Base-by-base conservation (phyloP, 2,329 filamentous ascomycete genomes). In the Apiospora hydei region DNA sequence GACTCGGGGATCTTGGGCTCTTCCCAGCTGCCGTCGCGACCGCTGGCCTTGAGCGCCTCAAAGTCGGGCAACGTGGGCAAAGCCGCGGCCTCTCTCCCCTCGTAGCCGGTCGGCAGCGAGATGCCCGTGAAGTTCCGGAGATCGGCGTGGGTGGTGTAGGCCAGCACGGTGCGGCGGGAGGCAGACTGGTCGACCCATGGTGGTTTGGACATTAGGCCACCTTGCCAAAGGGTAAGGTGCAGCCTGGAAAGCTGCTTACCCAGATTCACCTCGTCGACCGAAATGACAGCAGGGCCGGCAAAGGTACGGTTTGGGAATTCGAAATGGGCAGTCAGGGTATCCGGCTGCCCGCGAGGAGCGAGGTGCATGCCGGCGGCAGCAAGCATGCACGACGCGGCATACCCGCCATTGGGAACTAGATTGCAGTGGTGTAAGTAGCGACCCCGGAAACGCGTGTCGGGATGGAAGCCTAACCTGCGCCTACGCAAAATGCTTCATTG, bases 331-430 rank as follows among this genome's bases (percentile, higher is more conserved):
- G 75, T 73, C 1, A 76, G 66, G 0, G 70, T 69, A 38, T 76
- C 72, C 18, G 71, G 70, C 38, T 74, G 74, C 10, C 61, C 68
- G 30, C 75, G 73, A 1, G 73, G 67, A 53, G 71, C 69, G 34
- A 80, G 74, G 53, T 78, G 73, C 26, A 30, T 67, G 11, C 72
- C 73, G 6, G 72, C 72, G 3, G 75, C 75, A 10, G 73, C 73
- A 30, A 80, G 71, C 71, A 80, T 71, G 71, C 77, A 76, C 14
- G 77, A 73, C 0, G 67, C 74, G 0, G 72, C 70, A 53, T 79
- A 80, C 10, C 78, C 78, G 18, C 78, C 78, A 66, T 80, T 77
- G 4, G 76, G 76, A 64, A 80, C 78, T 80, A 64, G 26, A 64
- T 34, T 2, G 69, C 41, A 18, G 13, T 46, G 14, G 18, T 16